Evolutionary conservation across 2,329 filamentous ascomycete genomes (phyloP).

Genomic region (Aschersonia sp.): DNA sequence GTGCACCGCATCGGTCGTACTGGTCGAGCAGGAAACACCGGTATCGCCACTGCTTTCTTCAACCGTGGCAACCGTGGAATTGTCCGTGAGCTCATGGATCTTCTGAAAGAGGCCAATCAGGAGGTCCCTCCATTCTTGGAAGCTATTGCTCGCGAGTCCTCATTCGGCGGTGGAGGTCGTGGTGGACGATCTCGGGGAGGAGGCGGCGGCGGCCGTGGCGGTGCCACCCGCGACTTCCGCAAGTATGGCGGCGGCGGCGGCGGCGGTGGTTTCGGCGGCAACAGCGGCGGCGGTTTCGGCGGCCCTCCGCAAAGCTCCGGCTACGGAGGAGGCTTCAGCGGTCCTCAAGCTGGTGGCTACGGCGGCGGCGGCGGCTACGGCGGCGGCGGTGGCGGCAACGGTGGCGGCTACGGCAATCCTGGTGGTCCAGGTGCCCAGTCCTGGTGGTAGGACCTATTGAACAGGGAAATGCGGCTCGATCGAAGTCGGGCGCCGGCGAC

Average conservation of each 20-base stretch:
- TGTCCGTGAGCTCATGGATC: constrained; percentile 89
- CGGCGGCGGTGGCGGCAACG: constrained; percentile 25
- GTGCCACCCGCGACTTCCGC: constrained; percentile 78
- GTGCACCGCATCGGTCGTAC: constrained; percentile 99
- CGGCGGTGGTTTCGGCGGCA: constrained; percentile 24
- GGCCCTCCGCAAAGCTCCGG: constrained; percentile 16
- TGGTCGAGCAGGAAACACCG: constrained; percentile 96
- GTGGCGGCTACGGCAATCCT: constrained; percentile 45
- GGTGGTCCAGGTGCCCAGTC: constrained; percentile 53
- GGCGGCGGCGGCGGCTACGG: constrained; percentile 25
- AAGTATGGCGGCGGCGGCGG: constrained; percentile 51
- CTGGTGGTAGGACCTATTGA: constrained; percentile 38
- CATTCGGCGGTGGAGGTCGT: constrained; percentile 59
- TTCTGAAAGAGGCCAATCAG: constrained; percentile 97
- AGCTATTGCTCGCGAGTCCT: constrained; percentile 90
- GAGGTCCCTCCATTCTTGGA: constrained; percentile 90
- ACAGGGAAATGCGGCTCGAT: constrained; percentile 2
- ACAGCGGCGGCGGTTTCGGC: constrained; percentile 19
- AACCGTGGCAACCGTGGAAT: constrained; percentile 98
- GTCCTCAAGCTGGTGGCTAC: constrained; percentile 21
- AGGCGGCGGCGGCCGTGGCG: constrained; percentile 49
- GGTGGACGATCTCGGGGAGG: constrained; percentile 42
- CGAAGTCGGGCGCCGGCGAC: neutral
- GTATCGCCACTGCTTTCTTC: constrained; percentile 97
- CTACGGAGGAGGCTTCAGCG: constrained; percentile 21